phyloP scores from a whole-genome alignment of 164 flowering plant genomes.

The Saururus chinensis region DNA sequence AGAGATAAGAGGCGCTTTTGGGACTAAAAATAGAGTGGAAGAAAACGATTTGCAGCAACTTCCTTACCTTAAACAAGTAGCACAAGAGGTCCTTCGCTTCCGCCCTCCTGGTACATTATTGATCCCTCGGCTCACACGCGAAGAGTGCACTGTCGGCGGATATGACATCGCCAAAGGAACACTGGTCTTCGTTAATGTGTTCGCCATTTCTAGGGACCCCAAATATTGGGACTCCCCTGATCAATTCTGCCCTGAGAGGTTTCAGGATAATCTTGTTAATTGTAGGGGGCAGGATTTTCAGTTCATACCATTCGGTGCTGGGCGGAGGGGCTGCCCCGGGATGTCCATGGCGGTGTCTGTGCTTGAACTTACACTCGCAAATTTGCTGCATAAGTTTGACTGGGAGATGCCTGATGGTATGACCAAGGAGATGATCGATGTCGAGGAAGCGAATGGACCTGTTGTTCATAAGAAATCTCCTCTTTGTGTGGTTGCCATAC shows the following conservation, averaged over 20 bases:
- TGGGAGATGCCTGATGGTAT: slow-evolving; percentile 6
- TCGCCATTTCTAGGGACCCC: slow-evolving; percentile 2
- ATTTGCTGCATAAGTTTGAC: slow-evolving; percentile 1
- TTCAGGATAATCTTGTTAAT: not conserved
- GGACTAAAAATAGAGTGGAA: not conserved
- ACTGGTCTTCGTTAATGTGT: not conserved
- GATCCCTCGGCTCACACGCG: not conserved
- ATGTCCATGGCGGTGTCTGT: not conserved
- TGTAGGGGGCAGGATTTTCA: slow-evolving; percentile 2
- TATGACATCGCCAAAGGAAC: slow-evolving; percentile 1
- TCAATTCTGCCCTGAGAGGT: slow-evolving; percentile 5
- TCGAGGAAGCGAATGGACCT: not conserved
- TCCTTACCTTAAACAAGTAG: not conserved
- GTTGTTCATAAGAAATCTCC: not conserved
- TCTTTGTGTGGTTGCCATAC: not conserved
- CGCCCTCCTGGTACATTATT: slow-evolving; percentile 1
- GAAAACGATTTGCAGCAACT: not conserved
- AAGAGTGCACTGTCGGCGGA: not conserved
- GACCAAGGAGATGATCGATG: not conserved
- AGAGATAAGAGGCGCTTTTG: slow-evolving; percentile 1
- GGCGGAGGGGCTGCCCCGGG: slow-evolving; percentile 7
- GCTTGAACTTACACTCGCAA: slow-evolving; percentile 3
- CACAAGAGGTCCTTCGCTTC: slow-evolving; percentile 1
- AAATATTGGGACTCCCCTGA: slow-evolving; percentile 1
- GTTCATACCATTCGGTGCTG: slow-evolving; percentile 3